These are phyloP conservation scores for Juncus inflexus DNA, from an alignment of 176 grass and related monocot species.

Conservation along the genomic window DNA sequence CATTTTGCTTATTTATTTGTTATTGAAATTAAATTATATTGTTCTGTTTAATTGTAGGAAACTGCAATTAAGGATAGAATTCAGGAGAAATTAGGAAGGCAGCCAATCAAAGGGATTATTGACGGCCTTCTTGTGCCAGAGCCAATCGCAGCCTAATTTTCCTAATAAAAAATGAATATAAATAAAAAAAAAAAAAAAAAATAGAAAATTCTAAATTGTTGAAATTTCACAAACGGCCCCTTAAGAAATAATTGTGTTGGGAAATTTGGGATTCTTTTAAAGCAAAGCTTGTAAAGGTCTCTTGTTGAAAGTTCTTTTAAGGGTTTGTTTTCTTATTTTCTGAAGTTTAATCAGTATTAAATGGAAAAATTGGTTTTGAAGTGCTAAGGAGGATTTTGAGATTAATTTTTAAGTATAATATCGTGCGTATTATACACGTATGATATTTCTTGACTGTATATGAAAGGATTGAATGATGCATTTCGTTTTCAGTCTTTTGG, in stretches of 20 bases:
- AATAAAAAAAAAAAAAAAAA: background rate
- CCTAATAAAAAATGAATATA: background rate
- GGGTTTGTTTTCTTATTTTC: slow-evolving; percentile 6
- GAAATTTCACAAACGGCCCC: background rate
- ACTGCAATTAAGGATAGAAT: slow-evolving; percentile 96
- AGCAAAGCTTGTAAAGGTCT: background rate
- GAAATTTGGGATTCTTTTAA: slow-evolving; percentile 4
- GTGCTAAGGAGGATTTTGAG: background rate
- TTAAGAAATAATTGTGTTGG: slow-evolving; percentile 4
- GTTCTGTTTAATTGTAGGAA: slow-evolving; percentile 46
- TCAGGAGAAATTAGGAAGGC: slow-evolving; percentile 68
- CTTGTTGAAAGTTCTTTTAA: background rate
- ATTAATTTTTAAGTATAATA: background rate
- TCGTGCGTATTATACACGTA: background rate
- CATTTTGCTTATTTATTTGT: background rate
- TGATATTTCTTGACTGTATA: slow-evolving; percentile 3
- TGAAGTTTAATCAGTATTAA: slow-evolving; percentile 23
- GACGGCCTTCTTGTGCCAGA: slow-evolving; percentile 38
- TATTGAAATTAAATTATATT: slow-evolving; percentile 8
- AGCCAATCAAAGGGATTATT: slow-evolving; percentile 55
- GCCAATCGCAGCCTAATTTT: slow-evolving; percentile 36
- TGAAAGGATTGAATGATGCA: background rate
- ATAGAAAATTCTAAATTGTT: slow-evolving; percentile 7
- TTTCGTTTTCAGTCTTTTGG: background rate
- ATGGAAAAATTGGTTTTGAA: slow-evolving; percentile 17